These are phyloP conservation scores for Trichophyton schoenleinii DNA, from an alignment of 2,329 filamentous ascomycete genomes.

Conservation along the genomic window DNA sequence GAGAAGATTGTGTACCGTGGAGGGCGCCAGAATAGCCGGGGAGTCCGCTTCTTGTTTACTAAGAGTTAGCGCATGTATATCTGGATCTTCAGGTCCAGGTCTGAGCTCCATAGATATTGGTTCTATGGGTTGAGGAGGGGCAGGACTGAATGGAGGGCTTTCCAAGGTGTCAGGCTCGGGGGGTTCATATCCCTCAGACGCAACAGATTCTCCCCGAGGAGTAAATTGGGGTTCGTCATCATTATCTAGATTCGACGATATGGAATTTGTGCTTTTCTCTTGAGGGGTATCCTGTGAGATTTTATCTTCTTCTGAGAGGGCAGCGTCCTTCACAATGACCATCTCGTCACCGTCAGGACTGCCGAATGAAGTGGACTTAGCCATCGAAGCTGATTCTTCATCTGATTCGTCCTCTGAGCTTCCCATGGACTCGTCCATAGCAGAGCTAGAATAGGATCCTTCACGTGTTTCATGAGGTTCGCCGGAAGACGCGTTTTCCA, in stretches of 20 bases:
- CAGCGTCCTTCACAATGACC: background rate
- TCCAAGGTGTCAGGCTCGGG: conserved; percentile 31
- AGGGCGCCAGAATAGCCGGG: conserved; percentile 18
- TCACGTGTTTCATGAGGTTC: conserved; percentile 8
- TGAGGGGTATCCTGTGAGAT: background rate
- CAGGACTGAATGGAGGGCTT: conserved; percentile 34
- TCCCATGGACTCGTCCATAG: conserved; percentile 30
- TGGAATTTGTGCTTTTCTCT: background rate
- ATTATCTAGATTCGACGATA: background rate
- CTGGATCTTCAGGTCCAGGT: conserved; percentile 14
- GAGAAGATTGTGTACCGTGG: conserved; percentile 10
- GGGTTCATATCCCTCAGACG: conserved; percentile 46
- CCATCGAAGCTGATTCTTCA: background rate
- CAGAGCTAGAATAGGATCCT: conserved; percentile 21
- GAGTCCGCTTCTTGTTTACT: conserved; percentile 19
- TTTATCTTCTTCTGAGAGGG: background rate
- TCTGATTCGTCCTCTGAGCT: conserved; percentile 10
- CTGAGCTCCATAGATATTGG: conserved; percentile 16
- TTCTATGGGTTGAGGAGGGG: conserved; percentile 24
- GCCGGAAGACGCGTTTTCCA: background rate
- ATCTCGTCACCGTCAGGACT: background rate
- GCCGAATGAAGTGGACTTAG: background rate
- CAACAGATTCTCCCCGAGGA: conserved; percentile 22
- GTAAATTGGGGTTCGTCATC: conserved; percentile 5
- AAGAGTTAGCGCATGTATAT: conserved; percentile 23